Evolutionary conservation across 2,329 filamentous ascomycete genomes (phyloP).

Genomic region (Diplodia seriata): DNA sequence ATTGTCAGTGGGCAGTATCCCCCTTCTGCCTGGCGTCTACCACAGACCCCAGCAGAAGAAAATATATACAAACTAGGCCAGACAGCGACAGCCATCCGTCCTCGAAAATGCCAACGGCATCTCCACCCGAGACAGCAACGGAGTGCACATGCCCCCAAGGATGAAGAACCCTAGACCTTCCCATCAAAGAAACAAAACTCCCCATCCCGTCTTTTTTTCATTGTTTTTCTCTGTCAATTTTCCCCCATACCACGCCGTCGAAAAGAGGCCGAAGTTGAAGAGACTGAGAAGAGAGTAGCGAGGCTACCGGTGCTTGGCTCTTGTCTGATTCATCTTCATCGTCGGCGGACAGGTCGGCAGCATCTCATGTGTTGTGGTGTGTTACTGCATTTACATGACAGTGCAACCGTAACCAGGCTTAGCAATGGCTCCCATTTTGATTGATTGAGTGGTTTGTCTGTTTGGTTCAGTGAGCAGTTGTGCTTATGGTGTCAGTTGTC

Average conservation of each 20-base stretch:
- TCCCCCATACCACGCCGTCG: no score
- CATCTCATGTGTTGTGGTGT: neutral
- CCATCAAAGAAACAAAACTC: neutral
- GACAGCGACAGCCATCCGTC: constrained; percentile 1
- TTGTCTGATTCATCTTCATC: neutral
- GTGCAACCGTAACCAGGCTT: neutral
- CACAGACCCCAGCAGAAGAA: neutral
- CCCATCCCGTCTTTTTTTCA: neutral
- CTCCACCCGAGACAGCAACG: neutral
- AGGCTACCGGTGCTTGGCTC: neutral
- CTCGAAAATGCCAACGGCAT: constrained; percentile 26
- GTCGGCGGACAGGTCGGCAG: neutral
- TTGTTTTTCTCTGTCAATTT: neutral
- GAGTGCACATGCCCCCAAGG: neutral
- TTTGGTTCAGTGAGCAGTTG: neutral
- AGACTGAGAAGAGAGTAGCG: no score
- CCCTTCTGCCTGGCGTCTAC: neutral
- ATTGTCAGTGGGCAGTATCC: neutral
- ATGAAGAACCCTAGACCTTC: neutral
- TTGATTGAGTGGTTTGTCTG: neutral
- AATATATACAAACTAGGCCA: neutral
- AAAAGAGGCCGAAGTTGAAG: no score
- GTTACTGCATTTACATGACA: constrained; percentile 11
- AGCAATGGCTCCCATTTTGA: no score
- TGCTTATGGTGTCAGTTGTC: neutral